These are phyloP conservation scores for Fusarium pininemorale DNA, from an alignment of 2,329 filamentous ascomycete genomes.

Conservation along the genomic window DNA sequence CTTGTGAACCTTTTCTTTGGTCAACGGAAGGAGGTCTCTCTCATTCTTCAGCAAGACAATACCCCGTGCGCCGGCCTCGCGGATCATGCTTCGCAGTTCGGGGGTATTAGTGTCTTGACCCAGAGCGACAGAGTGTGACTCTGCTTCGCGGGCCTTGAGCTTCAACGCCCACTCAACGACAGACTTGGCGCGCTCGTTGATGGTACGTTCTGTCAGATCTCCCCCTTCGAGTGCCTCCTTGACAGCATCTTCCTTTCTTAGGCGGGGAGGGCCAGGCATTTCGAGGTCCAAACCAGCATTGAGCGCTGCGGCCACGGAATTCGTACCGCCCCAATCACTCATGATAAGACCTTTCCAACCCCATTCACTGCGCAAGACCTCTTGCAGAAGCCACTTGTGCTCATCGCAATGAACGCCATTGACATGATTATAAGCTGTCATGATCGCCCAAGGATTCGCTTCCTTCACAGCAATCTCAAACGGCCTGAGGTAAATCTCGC, in stretches of 20 bases:
- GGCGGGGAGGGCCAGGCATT: conserved; percentile 49
- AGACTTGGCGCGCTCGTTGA: conserved; percentile 43
- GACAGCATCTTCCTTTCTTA: conserved; percentile 37
- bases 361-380: conserved; percentile 56
- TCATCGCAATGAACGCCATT: conserved; percentile 56
- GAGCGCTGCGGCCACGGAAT: conserved; percentile 47
- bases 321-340: conserved; percentile 57
- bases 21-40: conserved; percentile 62
- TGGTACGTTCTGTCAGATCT: conserved; percentile 30
- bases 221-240: conserved; percentile 38
- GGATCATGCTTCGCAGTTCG: conserved; percentile 39
- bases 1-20: conserved; percentile 22
- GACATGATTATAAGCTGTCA: conserved; percentile 59
- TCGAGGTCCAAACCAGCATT: conserved; percentile 46
- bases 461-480: conserved; percentile 57
- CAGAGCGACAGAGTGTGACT: background rate
- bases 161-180: conserved; percentile 45
- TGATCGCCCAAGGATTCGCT: conserved; percentile 54
- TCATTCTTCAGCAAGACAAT: conserved; percentile 73
- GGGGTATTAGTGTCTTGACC: conserved; percentile 29
- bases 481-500: conserved; percentile 55
- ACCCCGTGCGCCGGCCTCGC: conserved; percentile 53
- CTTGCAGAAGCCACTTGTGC: conserved; percentile 50
- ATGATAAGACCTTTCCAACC: conserved; percentile 56
- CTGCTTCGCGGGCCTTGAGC: conserved; percentile 31